Base-by-base conservation (phyloP, 2,329 filamentous ascomycete species). In the Diplodia seriata region DNA sequence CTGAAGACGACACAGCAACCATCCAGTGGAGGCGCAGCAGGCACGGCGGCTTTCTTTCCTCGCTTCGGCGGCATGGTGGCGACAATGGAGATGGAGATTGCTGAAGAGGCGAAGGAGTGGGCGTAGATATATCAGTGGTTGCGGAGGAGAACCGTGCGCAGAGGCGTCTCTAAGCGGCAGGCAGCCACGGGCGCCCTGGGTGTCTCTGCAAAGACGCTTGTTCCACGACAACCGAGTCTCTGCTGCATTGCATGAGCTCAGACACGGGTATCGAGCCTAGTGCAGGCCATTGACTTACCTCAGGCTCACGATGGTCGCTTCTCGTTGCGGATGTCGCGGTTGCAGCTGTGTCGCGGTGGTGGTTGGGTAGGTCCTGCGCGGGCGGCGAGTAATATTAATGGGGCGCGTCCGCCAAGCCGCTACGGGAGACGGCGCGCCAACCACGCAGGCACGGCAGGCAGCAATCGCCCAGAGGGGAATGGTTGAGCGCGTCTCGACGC, bases 1-100 rank as follows among this genome's bases (percentile, higher is more conserved):
- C 86, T 89, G 31, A 90, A 75, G 26, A 84, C 85, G 54, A 92
- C 80, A 6, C 79, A 79, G 71, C 78, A 83, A 4, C 83, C 85
- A 1, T 81, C 76, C 3, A 90, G 78, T 0, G 85, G 78, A 68
- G 65, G 40, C 38, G 73, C 72, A 29, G 70, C 64, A 68, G 65
- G 26, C n/a, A 31, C 61, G 8, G 31, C 36, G 12, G 61, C 61
- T 23, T 49, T 40, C 11, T 50, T 49, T 36, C 40, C 20, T 55
- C 51, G 51, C 29, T 36, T 55, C 4, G 51, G 51, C 29, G 26
- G 51, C 51, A 55, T 55, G 23, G 51, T 11, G 51, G 36, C 7
- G 51, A 5, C 36, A 14, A 23, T 12, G 51, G 29, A 33, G 51
- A 5, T 47, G 43, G 8, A 47, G 43, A 11, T 20, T 47, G 51